Evolutionary conservation across 2,329 filamentous ascomycete species (phyloP).

Genomic region (Teratosphaeria zuluensis): DNA sequence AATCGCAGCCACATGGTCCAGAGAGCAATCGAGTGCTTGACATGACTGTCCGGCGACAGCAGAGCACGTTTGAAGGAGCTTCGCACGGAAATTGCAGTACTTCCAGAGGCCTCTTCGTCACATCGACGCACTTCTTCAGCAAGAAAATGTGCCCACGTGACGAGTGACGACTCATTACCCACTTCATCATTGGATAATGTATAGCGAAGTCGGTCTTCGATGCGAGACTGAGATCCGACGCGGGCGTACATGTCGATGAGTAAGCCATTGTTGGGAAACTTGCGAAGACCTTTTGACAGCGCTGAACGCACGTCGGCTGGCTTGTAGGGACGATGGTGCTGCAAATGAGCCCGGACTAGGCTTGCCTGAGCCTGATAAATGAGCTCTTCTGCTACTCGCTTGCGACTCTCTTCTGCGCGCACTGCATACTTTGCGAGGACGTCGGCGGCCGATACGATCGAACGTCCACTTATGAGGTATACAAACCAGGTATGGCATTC

Average conservation of each 20-base stretch:
- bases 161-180: slow-evolving; percentile 26
- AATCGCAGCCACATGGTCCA: slow-evolving; percentile 22
- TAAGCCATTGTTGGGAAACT: slow-evolving; percentile 67
- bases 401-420: slow-evolving; percentile 26
- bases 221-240: slow-evolving; percentile 65
- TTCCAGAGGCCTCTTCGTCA: slow-evolving; percentile 17
- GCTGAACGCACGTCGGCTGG: slow-evolving; percentile 55
- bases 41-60: slow-evolving; percentile 24
- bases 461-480: slow-evolving; percentile 47
- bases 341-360: slow-evolving; percentile 58
- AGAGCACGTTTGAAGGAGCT: slow-evolving; percentile 39
- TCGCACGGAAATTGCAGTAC: slow-evolving; percentile 25
- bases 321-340: slow-evolving; percentile 54
- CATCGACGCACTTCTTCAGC: slow-evolving; percentile 43
- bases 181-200: slow-evolving; percentile 37
- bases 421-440: slow-evolving; percentile 17
- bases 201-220: slow-evolving; percentile 68
- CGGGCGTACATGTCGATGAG: slow-evolving; percentile 65
- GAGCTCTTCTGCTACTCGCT: slow-evolving; percentile 38
- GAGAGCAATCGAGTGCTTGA: slow-evolving; percentile 18
- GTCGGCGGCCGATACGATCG: slow-evolving; percentile 29
- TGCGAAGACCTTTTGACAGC: slow-evolving; percentile 49
- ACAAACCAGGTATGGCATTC: slow-evolving; percentile 56
- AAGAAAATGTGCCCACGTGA: slow-evolving; percentile 46
- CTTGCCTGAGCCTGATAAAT: slow-evolving; percentile 59